These are phyloP conservation scores for Cinchona pubescens DNA, from an alignment of 257 asterid species.

Conservation along the genomic window DNA sequence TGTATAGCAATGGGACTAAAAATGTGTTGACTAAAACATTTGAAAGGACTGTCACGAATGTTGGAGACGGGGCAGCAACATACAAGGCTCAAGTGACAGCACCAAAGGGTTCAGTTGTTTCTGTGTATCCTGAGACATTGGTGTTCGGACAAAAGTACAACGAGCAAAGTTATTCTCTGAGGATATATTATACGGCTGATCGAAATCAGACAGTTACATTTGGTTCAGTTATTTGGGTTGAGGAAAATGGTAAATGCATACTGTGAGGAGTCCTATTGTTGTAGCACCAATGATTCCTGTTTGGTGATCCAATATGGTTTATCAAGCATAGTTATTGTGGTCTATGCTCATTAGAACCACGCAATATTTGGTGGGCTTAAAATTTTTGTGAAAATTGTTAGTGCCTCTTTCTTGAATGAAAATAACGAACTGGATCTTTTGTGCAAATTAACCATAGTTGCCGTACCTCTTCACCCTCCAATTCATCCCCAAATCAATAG, in stretches of 20 bases:
- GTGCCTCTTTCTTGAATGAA: not conserved
- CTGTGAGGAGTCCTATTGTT: conserved; percentile 42
- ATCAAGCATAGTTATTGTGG: not conserved
- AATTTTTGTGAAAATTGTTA: not conserved
- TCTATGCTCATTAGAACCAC: not conserved
- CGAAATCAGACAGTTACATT: not conserved
- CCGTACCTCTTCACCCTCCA: too few relatives aligned
- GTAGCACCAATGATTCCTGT: conserved; percentile 18
- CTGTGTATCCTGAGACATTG: conserved; percentile 25
- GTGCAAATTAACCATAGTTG: too few relatives aligned
- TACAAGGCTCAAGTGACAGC: conserved; percentile 21
- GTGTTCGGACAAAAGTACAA: conserved; percentile 24
- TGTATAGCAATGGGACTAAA: conserved; percentile 18
- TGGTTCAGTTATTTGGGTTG: conserved; percentile 39
- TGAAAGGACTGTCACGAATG: conserved; percentile 37
- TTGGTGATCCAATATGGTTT: not conserved
- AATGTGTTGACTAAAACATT: conserved; percentile 11
- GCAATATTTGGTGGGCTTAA: too few relatives aligned
- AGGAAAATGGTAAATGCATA: conserved; percentile 27
- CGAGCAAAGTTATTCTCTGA: conserved; percentile 25
- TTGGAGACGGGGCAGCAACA: conserved; percentile 24
- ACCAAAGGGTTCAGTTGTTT: conserved; percentile 23
- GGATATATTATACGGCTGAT: conserved; percentile 8
- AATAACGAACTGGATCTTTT: too few relatives aligned
- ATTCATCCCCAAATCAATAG: too few relatives aligned